Evolutionary conservation across 2,329 filamentous ascomycete species (phyloP), one percentile per base, ranked within the genome.

Genomic region (Tolypocladium sp.): DNA sequence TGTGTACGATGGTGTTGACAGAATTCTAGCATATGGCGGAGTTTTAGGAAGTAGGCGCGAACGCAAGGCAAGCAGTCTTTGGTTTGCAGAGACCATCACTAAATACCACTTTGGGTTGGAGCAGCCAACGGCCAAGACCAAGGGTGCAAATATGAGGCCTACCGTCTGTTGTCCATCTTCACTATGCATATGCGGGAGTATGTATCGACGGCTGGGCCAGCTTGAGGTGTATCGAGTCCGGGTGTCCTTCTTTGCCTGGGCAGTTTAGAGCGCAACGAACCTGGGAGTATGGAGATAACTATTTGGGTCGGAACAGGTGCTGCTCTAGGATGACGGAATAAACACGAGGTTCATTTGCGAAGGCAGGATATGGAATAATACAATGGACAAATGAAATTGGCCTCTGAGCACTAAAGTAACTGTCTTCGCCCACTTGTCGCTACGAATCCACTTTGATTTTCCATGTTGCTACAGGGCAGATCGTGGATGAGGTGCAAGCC

Each of bases 21-120:
- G 61, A 64, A 62, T 65, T 64, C 57, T 64, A 70, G 71, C 71
- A 73, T 73, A 67, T 62, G 66, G 62, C 65, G 71, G 71, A 72
- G 70, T 73, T 72, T 65, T 63, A 64, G 69, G 64, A 63, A 65
- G 65, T 57, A 58, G 63, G 65, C 65, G 64, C 62, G 63, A 63
- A 27, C 37, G 30, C 27, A 41, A 46, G 27, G 33, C 37, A 41
- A 6, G 17, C 22, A n/a, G 51, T 20, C 59, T 60, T 54, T 59
- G 62, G 62, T 61, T 66, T 63, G 60, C 62, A 63, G 60, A 62
- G 58, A 61, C 57, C 59, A 59, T 61, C 59, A 63, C 62, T 61
- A 56, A 61, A 56, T 61, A 58, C 57, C 60, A 58, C 60, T 55
- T 53, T 55, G 61, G 59, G 64, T 61, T 60, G 61, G 61, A 63